A percentile compares a stretch with the other conserved stretches of the same genome.
These are phyloP conservation scores for Aureobasidium sp. DNA, from an alignment of 2,329 filamentous ascomycete species.

Conservation along the genomic window DNA sequence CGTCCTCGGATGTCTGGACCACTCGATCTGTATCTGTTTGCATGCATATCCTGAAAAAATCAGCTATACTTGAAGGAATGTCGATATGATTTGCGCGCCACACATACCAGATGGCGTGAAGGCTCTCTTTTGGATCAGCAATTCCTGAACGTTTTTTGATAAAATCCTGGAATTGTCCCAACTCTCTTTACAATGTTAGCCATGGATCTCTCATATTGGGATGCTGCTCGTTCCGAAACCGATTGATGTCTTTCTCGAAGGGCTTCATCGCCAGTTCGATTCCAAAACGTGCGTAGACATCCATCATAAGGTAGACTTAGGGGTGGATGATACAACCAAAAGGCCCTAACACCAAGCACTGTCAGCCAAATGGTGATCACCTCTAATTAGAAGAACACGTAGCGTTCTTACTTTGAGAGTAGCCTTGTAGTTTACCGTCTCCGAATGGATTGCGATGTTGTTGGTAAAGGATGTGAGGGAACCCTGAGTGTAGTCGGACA, in stretches of 20 bases:
- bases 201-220: not conserved
- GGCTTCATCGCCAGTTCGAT: not conserved
- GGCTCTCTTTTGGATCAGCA: not conserved
- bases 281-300: not conserved
- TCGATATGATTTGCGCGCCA: too few species aligned
- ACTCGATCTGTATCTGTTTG: too few species aligned
- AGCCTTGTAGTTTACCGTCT: not conserved
- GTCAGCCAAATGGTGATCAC: not conserved
- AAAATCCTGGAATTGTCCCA: not conserved
- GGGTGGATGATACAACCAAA: not conserved
- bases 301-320: not conserved
- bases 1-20: too few species aligned
- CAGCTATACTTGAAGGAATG: too few species aligned
- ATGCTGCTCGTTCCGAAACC: not conserved
- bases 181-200: not conserved
- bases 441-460: not conserved
- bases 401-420: not conserved
- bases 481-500: not conserved
- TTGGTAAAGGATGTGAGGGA: not conserved
- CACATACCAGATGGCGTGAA: not conserved
- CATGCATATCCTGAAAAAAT: too few species aligned
- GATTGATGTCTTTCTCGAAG: not conserved
- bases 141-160: not conserved
- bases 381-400: not conserved
- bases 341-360: not conserved